Evolutionary conservation across 2,329 filamentous ascomycete species (phyloP).

Genomic region (Exophiala alcalophila): DNA sequence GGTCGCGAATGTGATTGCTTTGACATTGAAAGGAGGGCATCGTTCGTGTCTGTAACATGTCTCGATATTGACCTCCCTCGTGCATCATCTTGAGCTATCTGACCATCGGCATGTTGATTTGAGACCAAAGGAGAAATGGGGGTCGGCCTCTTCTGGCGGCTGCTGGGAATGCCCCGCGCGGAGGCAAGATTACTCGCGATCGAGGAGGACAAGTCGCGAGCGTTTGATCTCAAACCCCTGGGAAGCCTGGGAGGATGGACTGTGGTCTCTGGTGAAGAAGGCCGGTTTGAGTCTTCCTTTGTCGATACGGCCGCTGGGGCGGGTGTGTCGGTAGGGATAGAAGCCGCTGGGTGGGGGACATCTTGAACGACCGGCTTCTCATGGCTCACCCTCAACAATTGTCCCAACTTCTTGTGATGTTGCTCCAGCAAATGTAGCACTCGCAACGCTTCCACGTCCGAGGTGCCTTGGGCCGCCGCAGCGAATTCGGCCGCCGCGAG

Average conservation of each 20-base stretch:
- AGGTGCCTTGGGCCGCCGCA: conserved; percentile 70
- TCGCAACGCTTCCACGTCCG: conserved; percentile 71
- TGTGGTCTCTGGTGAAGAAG: conserved; percentile 35
- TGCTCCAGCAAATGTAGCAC: conserved; percentile 81
- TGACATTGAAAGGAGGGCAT: conserved; percentile 8
- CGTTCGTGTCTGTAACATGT: conserved; percentile 8
- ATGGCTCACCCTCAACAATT: conserved; percentile 70
- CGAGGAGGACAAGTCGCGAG: conserved; percentile 71
- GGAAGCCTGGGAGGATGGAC: conserved; percentile 41
- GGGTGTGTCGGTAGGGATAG: neutral
- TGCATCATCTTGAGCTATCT: conserved; percentile 52
- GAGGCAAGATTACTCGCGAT: conserved; percentile 87
- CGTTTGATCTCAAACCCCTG: conserved; percentile 45
- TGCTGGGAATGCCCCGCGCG: conserved; percentile 68
- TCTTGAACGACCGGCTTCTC: conserved; percentile 44
- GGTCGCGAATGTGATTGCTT: conserved; percentile 17
- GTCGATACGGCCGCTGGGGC: conserved; percentile 1
- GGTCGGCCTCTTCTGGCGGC: conserved; percentile 54
- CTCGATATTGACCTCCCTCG: conserved; percentile 8
- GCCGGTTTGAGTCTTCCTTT: conserved; percentile 28
- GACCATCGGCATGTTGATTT: conserved; percentile 69
- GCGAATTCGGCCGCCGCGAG: conserved; percentile 86
- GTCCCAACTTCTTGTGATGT: conserved; percentile 80
- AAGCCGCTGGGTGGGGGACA: neutral
- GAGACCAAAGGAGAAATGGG: conserved; percentile 71